Evolutionary conservation across 2,329 filamentous ascomycete genomes (phyloP).

Genomic region (Aspergillus sp.): DNA sequence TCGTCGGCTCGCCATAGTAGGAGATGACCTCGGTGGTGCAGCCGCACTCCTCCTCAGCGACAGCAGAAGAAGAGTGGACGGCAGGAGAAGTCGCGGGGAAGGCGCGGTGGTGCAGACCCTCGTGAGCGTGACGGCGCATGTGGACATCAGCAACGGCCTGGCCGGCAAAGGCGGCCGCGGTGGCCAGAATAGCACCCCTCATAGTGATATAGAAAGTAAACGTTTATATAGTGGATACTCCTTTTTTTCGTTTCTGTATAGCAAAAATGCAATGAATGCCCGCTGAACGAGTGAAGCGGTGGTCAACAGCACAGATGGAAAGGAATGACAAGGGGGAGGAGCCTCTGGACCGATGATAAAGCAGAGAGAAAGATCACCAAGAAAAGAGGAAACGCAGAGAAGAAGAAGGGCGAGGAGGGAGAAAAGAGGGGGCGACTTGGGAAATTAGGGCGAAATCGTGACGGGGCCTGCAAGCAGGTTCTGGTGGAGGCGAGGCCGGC

Average conservation of each 20-base stretch:
- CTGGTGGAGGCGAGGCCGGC: constrained; percentile 5
- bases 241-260: constrained; percentile 24
- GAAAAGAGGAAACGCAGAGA: constrained; percentile 8
- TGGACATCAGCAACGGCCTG: constrained; percentile 55
- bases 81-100: constrained; percentile 25
- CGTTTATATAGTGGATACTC: constrained; percentile 18
- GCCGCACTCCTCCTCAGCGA: constrained; percentile 54
- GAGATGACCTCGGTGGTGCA: constrained; percentile 76
- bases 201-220: constrained; percentile 52
- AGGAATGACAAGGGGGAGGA: constrained; percentile 16
- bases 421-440: constrained; percentile 10
- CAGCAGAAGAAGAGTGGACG: constrained; percentile 25
- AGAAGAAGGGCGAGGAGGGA: constrained; percentile 8
- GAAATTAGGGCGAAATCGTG: constrained; percentile 12
- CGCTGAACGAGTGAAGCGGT: constrained; percentile 68
- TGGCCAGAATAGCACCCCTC: constrained; percentile 71
- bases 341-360: constrained; percentile 21
- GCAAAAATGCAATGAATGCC: constrained; percentile 60
- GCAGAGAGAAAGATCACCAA: constrained; percentile 10
- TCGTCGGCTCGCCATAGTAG: constrained; percentile 64
- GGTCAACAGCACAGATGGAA: constrained; percentile 24
- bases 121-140: constrained; percentile 54
- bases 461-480: constrained; percentile 4
- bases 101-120: constrained; percentile 56
- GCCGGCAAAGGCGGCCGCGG: constrained; percentile 52